Evolutionary conservation across 176 grass and related monocot species (phyloP), one percentile per base, ranked within the genome.

Genomic region (Lolium perenne): DNA sequence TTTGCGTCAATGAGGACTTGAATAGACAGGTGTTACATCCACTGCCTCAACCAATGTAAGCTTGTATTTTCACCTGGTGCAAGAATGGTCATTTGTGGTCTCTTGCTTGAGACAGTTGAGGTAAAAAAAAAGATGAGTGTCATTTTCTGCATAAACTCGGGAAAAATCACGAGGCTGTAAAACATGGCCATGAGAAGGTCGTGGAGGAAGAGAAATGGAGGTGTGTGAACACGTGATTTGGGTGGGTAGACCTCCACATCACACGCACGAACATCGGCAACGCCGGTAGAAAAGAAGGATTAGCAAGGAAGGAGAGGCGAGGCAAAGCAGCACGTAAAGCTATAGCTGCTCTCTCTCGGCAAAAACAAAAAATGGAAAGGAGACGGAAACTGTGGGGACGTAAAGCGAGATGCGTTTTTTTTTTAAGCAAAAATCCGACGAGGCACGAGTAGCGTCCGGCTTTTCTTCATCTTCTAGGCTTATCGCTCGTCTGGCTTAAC

Each of bases 221-320:
- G 75, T 35, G 26, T 41, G 76, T 56, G 79, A 47, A 66, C 82
- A 76, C 58, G 88, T 77, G 83, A 75, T 53, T 53, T 23, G 41
- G 84, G 66, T 86, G 38, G 88, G 78, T 71, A 86, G 32, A 53
- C 54, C 67, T 90, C 70, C 1, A 79, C 83, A 82, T 90, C 88
- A 82, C 61, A 48, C 75, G 22, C 61, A 48, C 75, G 38, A 71
- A 38, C 58, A 60, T 21, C 21, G 41, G 76, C 51, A 71, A 62
- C 76, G 49, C 60, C 0, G 79, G 80, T 25, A 4, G 20, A 61
- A 11, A 0, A 38, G 51, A 57, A 7, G 26, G 80, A 82, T 71
- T 77, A 77, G 41, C 4, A 6, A n/a, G 22, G 10, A 47, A 53
- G 6, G 50, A 48, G 32, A 59, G 68, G 53, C 73, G 68, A 47